Evolutionary conservation across 106 monocot genomes (phyloP).

Genomic region (Platanthera guangdongensis): DNA sequence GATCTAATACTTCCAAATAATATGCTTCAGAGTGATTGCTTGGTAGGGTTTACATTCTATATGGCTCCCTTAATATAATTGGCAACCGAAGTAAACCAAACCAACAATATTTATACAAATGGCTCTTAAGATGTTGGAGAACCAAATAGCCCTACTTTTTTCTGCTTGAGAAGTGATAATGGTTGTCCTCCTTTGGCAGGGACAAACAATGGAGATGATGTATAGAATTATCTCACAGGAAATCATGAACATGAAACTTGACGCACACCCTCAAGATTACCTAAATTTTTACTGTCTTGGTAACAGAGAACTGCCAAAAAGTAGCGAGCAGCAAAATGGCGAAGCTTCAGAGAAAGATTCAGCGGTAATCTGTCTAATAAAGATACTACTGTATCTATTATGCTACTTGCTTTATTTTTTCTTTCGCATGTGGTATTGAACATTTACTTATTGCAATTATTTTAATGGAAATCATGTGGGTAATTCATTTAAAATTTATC

Average conservation of each 20-base stretch:
- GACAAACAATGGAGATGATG: slow-evolving; percentile 74
- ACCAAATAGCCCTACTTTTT: slow-evolving; percentile 1
- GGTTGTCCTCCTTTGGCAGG: slow-evolving; percentile 16
- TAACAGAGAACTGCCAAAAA: slow-evolving; percentile 43
- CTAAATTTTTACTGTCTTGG: slow-evolving; percentile 78
- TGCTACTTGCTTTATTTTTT: background rate
- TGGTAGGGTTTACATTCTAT: background rate
- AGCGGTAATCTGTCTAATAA: slow-evolving; percentile 24
- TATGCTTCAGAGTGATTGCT: background rate
- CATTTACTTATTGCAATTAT: background rate
- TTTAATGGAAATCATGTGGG: background rate
- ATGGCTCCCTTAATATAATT: background rate
- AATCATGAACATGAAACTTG: slow-evolving; percentile 31
- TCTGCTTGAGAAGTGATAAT: background rate
- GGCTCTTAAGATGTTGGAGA: background rate
- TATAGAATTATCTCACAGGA: slow-evolving; percentile 44
- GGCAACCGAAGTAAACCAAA: background rate
- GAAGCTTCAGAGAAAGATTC: slow-evolving; percentile 30
- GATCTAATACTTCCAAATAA: background rate
- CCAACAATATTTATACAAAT: background rate
- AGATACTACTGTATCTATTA: background rate
- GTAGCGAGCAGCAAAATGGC: slow-evolving; percentile 6
- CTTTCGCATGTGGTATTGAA: slow-evolving; percentile 4
- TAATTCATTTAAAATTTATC: background rate
- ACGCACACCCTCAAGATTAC: slow-evolving; percentile 63